Percentiles rank a stretch among this genome's conserved stretches.
These are phyloP conservation scores for Aureobasidium sp. DNA, from an alignment of 2,329 filamentous ascomycete species.

Conservation along the genomic window DNA sequence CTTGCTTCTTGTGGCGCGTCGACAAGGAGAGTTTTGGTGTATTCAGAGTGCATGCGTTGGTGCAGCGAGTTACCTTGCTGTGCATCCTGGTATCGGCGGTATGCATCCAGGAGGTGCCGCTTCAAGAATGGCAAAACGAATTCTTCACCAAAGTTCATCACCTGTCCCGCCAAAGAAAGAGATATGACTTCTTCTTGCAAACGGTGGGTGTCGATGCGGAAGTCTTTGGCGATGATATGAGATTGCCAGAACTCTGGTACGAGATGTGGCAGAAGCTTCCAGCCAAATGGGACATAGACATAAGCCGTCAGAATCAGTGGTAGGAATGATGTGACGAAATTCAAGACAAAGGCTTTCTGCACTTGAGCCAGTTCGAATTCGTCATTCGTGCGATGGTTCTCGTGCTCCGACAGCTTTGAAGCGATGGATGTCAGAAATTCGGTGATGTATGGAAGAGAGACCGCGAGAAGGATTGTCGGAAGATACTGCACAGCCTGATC, in stretches of 20 bases:
- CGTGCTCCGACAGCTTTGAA: not conserved
- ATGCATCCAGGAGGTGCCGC: not conserved
- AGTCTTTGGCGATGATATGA: not conserved
- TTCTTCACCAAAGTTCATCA: not conserved
- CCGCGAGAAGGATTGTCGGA: not conserved
- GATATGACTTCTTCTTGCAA: conserved; percentile 6
- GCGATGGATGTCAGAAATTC: not conserved
- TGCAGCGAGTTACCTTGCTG: not conserved
- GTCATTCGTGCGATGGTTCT: conserved; percentile 3
- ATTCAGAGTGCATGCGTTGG: not conserved
- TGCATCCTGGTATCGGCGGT: not conserved
- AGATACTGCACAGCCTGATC: not conserved
- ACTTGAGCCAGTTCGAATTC: not conserved
- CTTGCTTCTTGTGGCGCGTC: not conserved
- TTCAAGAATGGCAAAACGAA: not conserved
- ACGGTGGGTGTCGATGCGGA: not conserved
- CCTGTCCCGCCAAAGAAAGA: not conserved
- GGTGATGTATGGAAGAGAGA: not conserved
- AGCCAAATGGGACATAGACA: not conserved
- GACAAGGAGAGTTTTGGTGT: not conserved
- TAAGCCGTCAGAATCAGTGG: not conserved
- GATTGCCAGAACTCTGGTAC: not conserved
- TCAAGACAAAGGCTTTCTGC: not conserved
- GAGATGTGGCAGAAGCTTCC: not conserved
- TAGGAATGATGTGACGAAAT: not conserved